Base-by-base conservation (phyloP, 1,284 basidiomycete genomes). In the Pyrrhoderma noxium region DNA sequence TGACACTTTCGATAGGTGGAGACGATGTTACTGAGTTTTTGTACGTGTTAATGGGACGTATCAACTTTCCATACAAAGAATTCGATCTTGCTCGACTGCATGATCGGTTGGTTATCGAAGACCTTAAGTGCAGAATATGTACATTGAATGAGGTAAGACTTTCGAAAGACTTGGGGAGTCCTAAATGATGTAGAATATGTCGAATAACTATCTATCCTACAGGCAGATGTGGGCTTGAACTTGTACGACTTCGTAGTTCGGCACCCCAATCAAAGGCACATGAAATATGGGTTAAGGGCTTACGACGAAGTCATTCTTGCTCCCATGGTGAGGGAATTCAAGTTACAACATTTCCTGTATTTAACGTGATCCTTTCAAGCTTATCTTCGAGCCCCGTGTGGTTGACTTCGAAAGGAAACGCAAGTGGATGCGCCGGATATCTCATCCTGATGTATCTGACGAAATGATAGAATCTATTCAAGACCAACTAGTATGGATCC, bases 271-370 rank as follows among this genome's bases (percentile, higher is more conserved):
- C 75, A 81, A 54, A 71, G 82, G 14, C 88, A 93, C 2, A 78
- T 86, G 62, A 97, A 97, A 67, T 99, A 94, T 65, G 83, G 83
- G 21, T 72, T 98, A 51, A 81, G 93, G 25, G 86, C 89, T 3
- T 99, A 98, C 64, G 96, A 99, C 64, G 96, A 99, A 70, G 85
- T 91, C 51, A 94, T 98, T 53, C 72, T 99, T 35, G 93, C 93
- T 0, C 91, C 95, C 1, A 91, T 97, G 82, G 91, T 91, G 62
- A 56, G 74, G 66, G 16, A 5, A 21, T 22, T 9, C n/a, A 8
- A 18, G 21, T 25, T 34, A 1, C 21, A 18, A 19, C n/a, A 41
- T n/a, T 8, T 40, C n/a, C 39, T 18, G 37, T 25, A 9, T 27
- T 4, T 44, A 19, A 44, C 19, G 39, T 18, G 25, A 46, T 40